phyloP scores from a whole-genome alignment of 2,329 filamentous ascomycete species.

The Fusarium proliferatum region DNA sequence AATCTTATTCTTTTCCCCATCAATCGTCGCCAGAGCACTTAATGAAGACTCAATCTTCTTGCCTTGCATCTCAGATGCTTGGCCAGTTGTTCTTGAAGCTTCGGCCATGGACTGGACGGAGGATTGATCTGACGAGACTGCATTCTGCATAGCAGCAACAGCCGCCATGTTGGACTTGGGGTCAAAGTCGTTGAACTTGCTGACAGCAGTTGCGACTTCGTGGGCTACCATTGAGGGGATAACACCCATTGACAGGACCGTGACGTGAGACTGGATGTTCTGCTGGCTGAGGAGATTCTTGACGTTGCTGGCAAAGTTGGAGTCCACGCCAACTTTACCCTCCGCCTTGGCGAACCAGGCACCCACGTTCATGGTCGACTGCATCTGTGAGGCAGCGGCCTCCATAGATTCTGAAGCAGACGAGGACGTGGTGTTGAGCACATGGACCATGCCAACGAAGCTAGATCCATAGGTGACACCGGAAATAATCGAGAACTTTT shows the following conservation, averaged over 20 bases:
- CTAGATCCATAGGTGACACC: slow-evolving; percentile 2
- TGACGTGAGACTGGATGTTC: slow-evolving; percentile 25
- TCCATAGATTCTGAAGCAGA: not conserved
- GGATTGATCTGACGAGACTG: not conserved
- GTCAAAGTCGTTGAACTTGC: not conserved
- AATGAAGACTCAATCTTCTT: not conserved
- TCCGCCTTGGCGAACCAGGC: slow-evolving; percentile 3
- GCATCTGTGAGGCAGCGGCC: not conserved
- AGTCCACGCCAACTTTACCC: slow-evolving; percentile 4
- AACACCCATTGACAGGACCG: slow-evolving; percentile 16
- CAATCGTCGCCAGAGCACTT: not conserved
- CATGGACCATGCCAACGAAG: slow-evolving; percentile 24
- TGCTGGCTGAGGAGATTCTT: slow-evolving; percentile 33
- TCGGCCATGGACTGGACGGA: not conserved
- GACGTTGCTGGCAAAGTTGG: slow-evolving; percentile 9
- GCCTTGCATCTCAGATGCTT: not conserved
- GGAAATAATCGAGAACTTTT: slow-evolving; percentile 10
- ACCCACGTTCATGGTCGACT: slow-evolving; percentile 7
- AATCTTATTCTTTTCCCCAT: slow-evolving; percentile 10
- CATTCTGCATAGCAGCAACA: slow-evolving; percentile 6
- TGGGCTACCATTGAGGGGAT: not conserved
- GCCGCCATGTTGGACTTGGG: slow-evolving; percentile 2
- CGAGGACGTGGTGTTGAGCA: not conserved
- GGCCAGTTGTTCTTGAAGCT: not conserved
- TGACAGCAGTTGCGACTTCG: not conserved